Conservation (phyloP, 192 early-diverging fungal species). For the Backusella tuberculispora region DNA sequence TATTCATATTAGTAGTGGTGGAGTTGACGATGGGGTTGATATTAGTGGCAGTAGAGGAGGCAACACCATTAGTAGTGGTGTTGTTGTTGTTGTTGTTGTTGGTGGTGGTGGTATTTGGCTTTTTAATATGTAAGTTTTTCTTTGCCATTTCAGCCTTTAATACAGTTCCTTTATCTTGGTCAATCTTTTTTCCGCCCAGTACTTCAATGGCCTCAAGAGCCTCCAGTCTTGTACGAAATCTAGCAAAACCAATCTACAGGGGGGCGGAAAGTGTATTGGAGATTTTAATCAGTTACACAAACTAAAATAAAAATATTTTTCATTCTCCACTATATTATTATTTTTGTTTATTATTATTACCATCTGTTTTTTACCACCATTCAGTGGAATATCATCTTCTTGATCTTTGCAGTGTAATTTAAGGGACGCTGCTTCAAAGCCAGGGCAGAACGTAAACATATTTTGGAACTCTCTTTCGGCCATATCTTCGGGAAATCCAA, state of each 20-base stretch:
- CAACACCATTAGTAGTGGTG: neutral
- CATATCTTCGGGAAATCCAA: slow-evolving; percentile 99
- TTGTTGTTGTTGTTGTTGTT: slow-evolving; percentile 10
- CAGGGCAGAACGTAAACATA: slow-evolving; percentile 97
- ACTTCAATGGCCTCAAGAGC: slow-evolving; percentile 92
- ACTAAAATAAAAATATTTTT: slow-evolving; percentile 19
- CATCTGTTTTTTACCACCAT: slow-evolving; percentile 39
- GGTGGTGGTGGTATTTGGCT: slow-evolving; percentile 52
- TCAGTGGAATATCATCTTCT: slow-evolving; percentile 51
- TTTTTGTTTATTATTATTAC: slow-evolving; percentile 7
- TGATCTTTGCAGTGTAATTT: slow-evolving; percentile 84
- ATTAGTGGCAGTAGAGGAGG: slow-evolving; percentile 20
- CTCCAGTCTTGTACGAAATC: slow-evolving; percentile 89
- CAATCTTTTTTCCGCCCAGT: slow-evolving; percentile 90
- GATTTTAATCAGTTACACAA: slow-evolving; percentile 1
- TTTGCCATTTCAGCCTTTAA: slow-evolving; percentile 99
- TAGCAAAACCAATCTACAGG: slow-evolving; percentile 97
- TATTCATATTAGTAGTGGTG: neutral
- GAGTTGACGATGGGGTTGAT: neutral
- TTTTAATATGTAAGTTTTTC: slow-evolving; percentile 95
- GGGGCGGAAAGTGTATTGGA: neutral
- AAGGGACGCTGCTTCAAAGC: slow-evolving; percentile 97
- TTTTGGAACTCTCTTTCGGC: slow-evolving; percentile 98
- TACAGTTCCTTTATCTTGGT: slow-evolving; percentile 77
- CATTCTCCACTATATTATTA: neutral